These are phyloP conservation scores for Astragalus membranaceus DNA, from an alignment of 306 rosid species.

Conservation along the genomic window DNA sequence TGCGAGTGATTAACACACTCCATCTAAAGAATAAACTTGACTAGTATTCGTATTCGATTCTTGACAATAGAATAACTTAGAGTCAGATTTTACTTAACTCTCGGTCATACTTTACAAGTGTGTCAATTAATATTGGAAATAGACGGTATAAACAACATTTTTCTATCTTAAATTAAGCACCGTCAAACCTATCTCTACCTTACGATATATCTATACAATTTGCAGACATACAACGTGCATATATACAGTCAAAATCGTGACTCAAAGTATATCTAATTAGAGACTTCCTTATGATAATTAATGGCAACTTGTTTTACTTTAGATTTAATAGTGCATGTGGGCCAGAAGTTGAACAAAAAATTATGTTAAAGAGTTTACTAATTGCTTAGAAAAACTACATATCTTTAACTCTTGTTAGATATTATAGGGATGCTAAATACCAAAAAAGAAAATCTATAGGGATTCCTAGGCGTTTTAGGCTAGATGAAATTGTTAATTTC, in stretches of 20 bases:
- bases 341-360: neutral
- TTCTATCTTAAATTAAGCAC: neutral
- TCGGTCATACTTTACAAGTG: no score
- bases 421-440: neutral
- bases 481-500: neutral
- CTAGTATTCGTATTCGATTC: no score
- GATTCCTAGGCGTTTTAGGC: neutral
- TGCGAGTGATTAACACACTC: no score
- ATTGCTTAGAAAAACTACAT: slow-evolving; percentile 5
- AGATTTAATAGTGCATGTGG: neutral
- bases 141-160: neutral
- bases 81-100: no score
- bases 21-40: no score
- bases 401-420: neutral
- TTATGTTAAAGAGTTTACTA: slow-evolving; percentile 1
- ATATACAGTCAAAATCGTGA: neutral
- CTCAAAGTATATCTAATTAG: neutral
- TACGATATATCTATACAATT: neutral
- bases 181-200: neutral
- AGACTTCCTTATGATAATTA: neutral
- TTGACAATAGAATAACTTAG: no score
- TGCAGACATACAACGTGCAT: neutral
- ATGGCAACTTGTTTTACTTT: neutral
- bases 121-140: neutral
- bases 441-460: neutral